Percentiles rank a stretch among this genome's conserved stretches.
These are phyloP conservation scores for Durio zibethinus DNA, from an alignment of 345 rosid genomes.

Conservation along the genomic window DNA sequence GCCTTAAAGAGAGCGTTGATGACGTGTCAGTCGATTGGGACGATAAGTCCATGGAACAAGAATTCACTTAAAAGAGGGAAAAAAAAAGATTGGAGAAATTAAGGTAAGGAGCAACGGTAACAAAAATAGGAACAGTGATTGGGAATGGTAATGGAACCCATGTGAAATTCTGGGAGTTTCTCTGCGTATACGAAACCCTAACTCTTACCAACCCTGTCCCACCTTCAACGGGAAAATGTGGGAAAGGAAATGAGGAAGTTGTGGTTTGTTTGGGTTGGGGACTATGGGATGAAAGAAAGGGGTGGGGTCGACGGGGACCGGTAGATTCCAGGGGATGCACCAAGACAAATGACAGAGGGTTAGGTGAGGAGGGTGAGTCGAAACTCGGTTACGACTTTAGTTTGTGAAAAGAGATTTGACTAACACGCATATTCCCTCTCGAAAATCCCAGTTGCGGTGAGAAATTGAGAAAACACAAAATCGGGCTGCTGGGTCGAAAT, in stretches of 20 bases:
- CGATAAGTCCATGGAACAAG: neutral
- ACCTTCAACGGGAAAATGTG: neutral
- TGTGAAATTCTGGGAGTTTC: neutral
- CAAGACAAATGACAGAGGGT: neutral
- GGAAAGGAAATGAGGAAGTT: neutral
- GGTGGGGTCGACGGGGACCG: neutral
- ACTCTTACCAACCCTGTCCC: neutral
- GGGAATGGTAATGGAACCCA: neutral
- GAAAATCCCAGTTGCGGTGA: no score
- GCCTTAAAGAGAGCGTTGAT: constrained; percentile 8
- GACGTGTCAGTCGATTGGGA: constrained; percentile 1
- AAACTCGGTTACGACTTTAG: neutral
- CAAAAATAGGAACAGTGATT: neutral
- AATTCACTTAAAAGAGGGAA: neutral
- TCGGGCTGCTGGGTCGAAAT: no score
- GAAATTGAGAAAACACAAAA: neutral
- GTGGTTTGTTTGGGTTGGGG: neutral
- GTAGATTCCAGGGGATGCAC: neutral
- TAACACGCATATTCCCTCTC: no score
- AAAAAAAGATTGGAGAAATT: neutral
- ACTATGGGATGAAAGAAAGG: neutral
- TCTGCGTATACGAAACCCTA: neutral
- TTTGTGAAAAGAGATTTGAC: no score
- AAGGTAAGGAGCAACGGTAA: neutral
- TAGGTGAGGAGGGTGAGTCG: no score